These are phyloP conservation scores for Hibiscus tridactylites DNA, from an alignment of 345 rosid species.

Conservation along the genomic window DNA sequence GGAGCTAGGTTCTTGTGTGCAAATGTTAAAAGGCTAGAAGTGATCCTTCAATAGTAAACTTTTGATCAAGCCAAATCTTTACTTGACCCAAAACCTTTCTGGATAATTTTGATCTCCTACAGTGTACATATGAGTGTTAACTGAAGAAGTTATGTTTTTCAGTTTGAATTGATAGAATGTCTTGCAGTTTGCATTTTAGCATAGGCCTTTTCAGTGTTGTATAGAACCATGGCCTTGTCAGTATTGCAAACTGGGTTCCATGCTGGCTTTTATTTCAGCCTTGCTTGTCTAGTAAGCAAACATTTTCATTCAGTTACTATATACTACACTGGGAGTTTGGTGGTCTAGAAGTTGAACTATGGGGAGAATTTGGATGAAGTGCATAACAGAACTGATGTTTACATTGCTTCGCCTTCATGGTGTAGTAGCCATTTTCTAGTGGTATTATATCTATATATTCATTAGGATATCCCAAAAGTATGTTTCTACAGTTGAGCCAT, in stretches of 20 bases:
- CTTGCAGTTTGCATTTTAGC: background rate
- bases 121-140: background rate
- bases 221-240: background rate
- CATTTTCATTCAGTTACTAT: background rate
- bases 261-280: background rate
- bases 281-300: background rate
- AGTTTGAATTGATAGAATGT: background rate
- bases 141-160: background rate
- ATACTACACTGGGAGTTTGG: background rate
- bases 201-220: background rate
- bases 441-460: background rate
- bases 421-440: background rate
- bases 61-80: background rate
- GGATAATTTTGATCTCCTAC: background rate
- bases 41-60: background rate
- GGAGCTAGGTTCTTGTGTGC: background rate
- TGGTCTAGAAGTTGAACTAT: background rate
- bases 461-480: background rate
- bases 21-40: background rate
- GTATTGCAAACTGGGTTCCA: background rate
- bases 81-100: background rate
- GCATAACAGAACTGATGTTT: background rate
- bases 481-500: background rate
- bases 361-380: background rate
- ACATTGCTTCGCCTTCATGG: background rate